Evolutionary conservation across 1,284 basidiomycete genomes (phyloP).

Genomic region (Microbotryomycetes sp.): DNA sequence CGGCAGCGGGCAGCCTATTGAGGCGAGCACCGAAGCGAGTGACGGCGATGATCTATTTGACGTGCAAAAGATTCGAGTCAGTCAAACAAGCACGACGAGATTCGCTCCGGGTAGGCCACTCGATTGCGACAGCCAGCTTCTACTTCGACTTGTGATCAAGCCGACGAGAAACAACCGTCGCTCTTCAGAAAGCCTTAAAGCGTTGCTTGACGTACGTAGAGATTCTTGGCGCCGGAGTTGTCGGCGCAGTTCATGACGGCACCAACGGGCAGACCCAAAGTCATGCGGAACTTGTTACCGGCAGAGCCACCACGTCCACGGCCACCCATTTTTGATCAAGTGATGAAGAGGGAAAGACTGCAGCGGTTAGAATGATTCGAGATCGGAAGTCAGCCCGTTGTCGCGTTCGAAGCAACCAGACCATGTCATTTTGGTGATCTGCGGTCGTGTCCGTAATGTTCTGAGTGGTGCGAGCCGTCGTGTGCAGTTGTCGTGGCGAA

Average conservation of each 20-base stretch:
- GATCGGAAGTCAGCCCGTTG: conserved; percentile 3
- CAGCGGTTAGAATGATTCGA: background rate
- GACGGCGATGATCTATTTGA: conserved; percentile 66
- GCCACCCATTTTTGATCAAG: conserved; percentile 31
- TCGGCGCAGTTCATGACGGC: conserved; percentile 99
- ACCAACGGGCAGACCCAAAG: conserved; percentile 84
- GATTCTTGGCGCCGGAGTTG: conserved; percentile 97
- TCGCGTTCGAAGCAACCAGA: background rate
- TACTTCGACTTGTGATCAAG: too few relatives aligned
- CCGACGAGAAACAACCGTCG: too few relatives aligned
- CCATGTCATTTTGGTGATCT: too few relatives aligned
- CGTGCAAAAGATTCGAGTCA: background rate
- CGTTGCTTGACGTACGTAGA: conserved; percentile 52
- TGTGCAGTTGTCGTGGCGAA: too few relatives aligned
- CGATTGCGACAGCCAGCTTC: too few relatives aligned
- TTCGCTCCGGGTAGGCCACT: too few relatives aligned
- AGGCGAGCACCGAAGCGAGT: conserved; percentile 91
- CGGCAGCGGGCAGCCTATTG: conserved; percentile 95
- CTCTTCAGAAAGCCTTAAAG: too few relatives aligned
- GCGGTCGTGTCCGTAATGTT: background rate
- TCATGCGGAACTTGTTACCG: conserved; percentile 96
- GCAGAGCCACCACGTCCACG: conserved; percentile 44
- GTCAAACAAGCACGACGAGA: too few relatives aligned
- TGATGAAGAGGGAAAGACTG: background rate
- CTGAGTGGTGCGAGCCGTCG: background rate